Evolutionary conservation across 192 early-diverging fungal genomes (phyloP), one percentile per base, ranked within the genome.

Genomic region (Tieghemiomyces parasiticus): DNA sequence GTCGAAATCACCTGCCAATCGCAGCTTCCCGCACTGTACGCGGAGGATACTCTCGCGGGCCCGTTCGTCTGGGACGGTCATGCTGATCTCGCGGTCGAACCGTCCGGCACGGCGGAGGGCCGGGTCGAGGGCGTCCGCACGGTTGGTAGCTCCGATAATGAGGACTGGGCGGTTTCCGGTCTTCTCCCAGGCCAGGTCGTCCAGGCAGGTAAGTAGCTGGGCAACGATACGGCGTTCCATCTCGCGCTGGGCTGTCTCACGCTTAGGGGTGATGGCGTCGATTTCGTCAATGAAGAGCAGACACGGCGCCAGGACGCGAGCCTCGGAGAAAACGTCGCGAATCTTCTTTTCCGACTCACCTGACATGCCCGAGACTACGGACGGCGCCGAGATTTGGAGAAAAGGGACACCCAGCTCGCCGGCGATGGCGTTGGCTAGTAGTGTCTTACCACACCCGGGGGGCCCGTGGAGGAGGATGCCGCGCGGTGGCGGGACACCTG

Each of bases 331-430:
- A 0, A 98, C 79, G 63, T 96, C 95, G 31, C 95, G 80, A 28
- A 98, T 84, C 74, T 96, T 96, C 68, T 97, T 95, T 68, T 98
- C 95, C 6, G 89, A 92, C 71, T 98, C 95, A 46, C 95, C 95
- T 22, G 93, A 95, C 92, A 97, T 95, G 16, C 92, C 93, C 22
- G 90, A 92, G 9, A 98, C 92, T 29, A 97, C 80, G 0, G 89
- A 89, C 20, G 95, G 95, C 6, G 93, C 92, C 16, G 91, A 89
- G 50, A 98, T 91, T 61, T 85, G 90, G 54, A 95, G 70, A 53
- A 98, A 93, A 1, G 92, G 91, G 10, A 98, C 88, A 3, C 80
- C 81, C 10, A 88, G 75, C 72, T 95, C 89, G 35, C 93, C 95
- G 31, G 95, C 92, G 70, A 98, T 98, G 4, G 95, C 95, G 65